Evolutionary conservation across 2,329 filamentous ascomycete genomes (phyloP), one percentile per base, ranked within the genome.

Genomic region (Aureobasidium sp.): DNA sequence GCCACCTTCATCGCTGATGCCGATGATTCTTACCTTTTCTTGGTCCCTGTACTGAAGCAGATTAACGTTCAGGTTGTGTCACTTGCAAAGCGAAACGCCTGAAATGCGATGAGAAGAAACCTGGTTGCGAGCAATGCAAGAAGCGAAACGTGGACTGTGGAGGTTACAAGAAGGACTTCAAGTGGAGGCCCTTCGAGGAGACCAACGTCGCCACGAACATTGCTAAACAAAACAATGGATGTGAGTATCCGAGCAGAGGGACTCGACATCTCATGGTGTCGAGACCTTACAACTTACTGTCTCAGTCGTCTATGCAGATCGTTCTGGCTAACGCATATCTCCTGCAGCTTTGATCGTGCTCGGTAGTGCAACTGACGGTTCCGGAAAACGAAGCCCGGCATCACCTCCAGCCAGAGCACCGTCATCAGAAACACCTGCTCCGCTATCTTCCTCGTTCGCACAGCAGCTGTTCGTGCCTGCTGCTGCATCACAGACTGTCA

Each of bases 81-180:
- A 89, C 87, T 60, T 90, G 87, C 77, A 90, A 89, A 74, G 80
- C 83, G 64, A 89, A 89, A 74, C 79, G 87, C 63, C 75, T 90
- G 59, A 90, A 89, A 74, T 90, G 87, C 74, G 87, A 89, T 71
- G 87, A 90, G 75, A 83, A 82, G 49, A 88, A 89, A 66, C 87
- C 86, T 0, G 80, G 78, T 24, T 89, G 86, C 68, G 77, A 83
- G 63, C 85, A 89, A 75, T 89, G 86, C 70, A 78, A 83, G 49
- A 83, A 82, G 67, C 79, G 86, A 59, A 84, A 81, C 65, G 85
- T 89, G 24, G 71, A 76, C 3, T 90, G 87, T 70, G 86, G 86
- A 63, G 87, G 87, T 39, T 90, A 89, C 74, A 87, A 85, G 72
- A 90, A 88, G 71, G 84, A 88, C 71, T 89, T 88, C 75, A 89